phyloP scores from a whole-genome alignment of 257 asterid genomes.

The Scutellaria barbata region DNA sequence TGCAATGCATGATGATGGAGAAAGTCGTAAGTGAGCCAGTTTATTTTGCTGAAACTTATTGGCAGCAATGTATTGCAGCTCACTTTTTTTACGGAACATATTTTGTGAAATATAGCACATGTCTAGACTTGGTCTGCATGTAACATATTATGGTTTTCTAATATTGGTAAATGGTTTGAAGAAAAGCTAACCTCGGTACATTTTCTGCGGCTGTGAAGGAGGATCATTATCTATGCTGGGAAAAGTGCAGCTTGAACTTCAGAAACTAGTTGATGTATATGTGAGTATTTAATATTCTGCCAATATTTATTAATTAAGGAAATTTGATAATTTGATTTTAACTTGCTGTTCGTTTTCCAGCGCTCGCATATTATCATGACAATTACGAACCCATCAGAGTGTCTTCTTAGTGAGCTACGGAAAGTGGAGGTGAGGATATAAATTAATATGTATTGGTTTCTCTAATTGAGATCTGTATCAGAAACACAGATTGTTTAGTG shows the following conservation, averaged over 20 bases:
- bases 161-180: constrained; percentile 12
- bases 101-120: neutral
- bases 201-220: constrained; percentile 54
- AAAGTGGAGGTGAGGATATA: constrained; percentile 84
- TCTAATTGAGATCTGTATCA: constrained; percentile 9
- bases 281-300: constrained; percentile 54
- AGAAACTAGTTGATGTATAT: constrained; percentile 78
- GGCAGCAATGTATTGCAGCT: constrained; percentile 14
- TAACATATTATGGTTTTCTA: constrained; percentile 18
- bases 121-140: constrained; percentile 17
- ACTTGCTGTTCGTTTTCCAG: constrained; percentile 57
- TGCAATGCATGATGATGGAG: constrained; percentile 64
- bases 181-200: constrained; percentile 8
- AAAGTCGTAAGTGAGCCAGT: constrained; percentile 61
- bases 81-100: neutral
- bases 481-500: constrained; percentile 4
- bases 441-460: constrained; percentile 15
- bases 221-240: constrained; percentile 78
- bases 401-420: constrained; percentile 91
- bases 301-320: constrained; percentile 22
- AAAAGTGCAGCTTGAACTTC: constrained; percentile 84
- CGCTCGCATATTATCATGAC: constrained; percentile 82
- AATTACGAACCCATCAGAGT: constrained; percentile 92
- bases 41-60: constrained; percentile 20
- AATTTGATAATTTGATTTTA: constrained; percentile 35